Evolutionary conservation across 140 eudicot genomes (phyloP).

Genomic region (Stevia rebaudiana): DNA sequence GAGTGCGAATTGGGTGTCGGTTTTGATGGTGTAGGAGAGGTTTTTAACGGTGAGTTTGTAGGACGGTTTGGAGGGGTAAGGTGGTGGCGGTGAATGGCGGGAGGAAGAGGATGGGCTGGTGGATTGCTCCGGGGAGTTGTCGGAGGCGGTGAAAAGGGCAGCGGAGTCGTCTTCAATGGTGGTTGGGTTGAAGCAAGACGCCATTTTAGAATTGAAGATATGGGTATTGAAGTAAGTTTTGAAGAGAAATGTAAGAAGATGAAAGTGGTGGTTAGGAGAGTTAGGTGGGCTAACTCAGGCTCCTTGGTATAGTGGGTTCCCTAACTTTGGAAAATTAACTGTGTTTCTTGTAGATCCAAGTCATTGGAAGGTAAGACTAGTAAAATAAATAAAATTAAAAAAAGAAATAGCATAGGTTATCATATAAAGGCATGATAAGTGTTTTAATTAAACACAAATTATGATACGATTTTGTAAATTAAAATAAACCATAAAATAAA

Average conservation of each 20-base stretch:
- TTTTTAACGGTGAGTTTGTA: slow-evolving; percentile 49
- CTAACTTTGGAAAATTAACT: slow-evolving; percentile 33
- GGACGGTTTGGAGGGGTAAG: slow-evolving; percentile 34
- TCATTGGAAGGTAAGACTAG: slow-evolving; percentile 31
- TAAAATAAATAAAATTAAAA: not conserved
- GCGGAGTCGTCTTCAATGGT: slow-evolving; percentile 54
- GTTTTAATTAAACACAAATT: not conserved
- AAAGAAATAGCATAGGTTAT: not conserved
- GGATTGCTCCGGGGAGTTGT: slow-evolving; percentile 51
- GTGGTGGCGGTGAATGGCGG: slow-evolving; percentile 41
- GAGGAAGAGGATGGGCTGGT: slow-evolving; percentile 65
- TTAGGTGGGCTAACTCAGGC: slow-evolving; percentile 27
- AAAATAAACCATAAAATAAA: not conserved
- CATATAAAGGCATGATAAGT: not conserved
- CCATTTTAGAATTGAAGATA: slow-evolving; percentile 34
- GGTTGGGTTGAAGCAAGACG: slow-evolving; percentile 41
- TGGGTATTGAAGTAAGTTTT: slow-evolving; percentile 6
- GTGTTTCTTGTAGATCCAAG: slow-evolving; percentile 30
- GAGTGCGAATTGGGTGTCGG: slow-evolving; percentile 11
- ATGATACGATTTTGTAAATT: not conserved
- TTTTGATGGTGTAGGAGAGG: slow-evolving; percentile 70
- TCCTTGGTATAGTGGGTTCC: slow-evolving; percentile 27
- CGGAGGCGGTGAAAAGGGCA: slow-evolving; percentile 62
- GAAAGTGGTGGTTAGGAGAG: slow-evolving; percentile 15
- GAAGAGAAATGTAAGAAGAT: slow-evolving; percentile 20